phyloP scores from a whole-genome alignment of 257 asterid genomes.

The Echium plantagineum region DNA sequence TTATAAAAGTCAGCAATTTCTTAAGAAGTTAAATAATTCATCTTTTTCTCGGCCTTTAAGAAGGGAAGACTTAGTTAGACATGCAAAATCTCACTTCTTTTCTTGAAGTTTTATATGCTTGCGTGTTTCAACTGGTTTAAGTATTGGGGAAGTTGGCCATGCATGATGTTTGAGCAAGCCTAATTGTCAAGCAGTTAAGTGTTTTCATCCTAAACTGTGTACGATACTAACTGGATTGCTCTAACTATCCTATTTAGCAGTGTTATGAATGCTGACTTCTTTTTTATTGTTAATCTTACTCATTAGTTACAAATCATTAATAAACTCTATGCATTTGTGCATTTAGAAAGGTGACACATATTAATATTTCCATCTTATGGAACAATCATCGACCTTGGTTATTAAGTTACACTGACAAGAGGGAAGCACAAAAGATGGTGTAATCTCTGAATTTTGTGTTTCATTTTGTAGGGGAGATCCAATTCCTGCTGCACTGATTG shows the following conservation, averaged over 20 bases:
- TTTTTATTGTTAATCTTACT: not conserved
- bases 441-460: slow-evolving; percentile 13
- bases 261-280: not conserved
- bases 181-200: not conserved
- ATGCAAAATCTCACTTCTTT: too few species aligned
- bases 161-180: not conserved
- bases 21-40: too few species aligned
- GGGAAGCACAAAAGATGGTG: slow-evolving; percentile 2
- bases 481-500: slow-evolving; percentile 60
- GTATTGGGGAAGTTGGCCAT: not conserved
- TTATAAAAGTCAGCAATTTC: not conserved
- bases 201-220: not conserved
- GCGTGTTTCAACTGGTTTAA: not conserved
- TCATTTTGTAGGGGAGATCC: slow-evolving; percentile 78
- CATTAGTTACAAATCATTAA: not conserved
- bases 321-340: not conserved
- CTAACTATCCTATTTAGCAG: not conserved
- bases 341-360: not conserved
- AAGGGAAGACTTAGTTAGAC: too few species aligned
- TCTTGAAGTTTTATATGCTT: too few species aligned
- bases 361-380: not conserved
- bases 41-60: too few species aligned
- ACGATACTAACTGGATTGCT: not conserved
- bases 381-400: not conserved
- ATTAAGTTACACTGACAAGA: too few species aligned